Evolutionary conservation across 345 rosid species (phyloP), one percentile per base, ranked within the genome.

Genomic region (Lepidium africanum): DNA sequence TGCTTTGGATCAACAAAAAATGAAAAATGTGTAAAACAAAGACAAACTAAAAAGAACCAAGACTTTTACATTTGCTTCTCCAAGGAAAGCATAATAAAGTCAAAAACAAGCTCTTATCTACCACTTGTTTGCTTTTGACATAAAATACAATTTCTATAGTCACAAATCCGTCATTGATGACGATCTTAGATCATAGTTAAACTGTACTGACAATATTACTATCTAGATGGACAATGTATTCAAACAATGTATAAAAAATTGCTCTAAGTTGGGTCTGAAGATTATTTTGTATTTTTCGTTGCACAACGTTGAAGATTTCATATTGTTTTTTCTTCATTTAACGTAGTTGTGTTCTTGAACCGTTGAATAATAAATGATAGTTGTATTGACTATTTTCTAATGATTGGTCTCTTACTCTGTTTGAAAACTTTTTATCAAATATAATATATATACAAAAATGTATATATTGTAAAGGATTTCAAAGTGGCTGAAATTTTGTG

Each of bases 151-250:
- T 8, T 42, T 23, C 2, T 51, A 41, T 42, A 43, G 55, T 42
- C 72, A 59, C 15, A 39, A 41, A 14, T 52, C 1, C 64, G 13
- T 74, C 78, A 74, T 23, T 74, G 47, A 19, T 74, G 70, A 74
- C 73, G 65, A 36, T 8, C 23, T 56, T 15, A 5, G 5, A 70
- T 6, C 32, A 50, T 38, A 32, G 39, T 70, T 1, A 2, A 35
- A 17, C 39, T 8, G 23, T 27, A 52, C 14, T 37, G 40, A 13
- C 16, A 17, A 14, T 57, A 8, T 59, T 47, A 25, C n/a, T 15
- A 38, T 59, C 15, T 47, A 48, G 66, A 37, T 47, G 47, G 17
- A 41, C 33, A 16, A 54, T 30, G 14, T 25, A 39, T 16, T 4
- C n/a, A n/a, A n/a, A n/a, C n/a, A n/a, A n/a, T n/a, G n/a, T n/a